Evolutionary conservation across 495 filamentous ascomycete species (phyloP).

Genomic region (Aeminium ludgeri): DNA sequence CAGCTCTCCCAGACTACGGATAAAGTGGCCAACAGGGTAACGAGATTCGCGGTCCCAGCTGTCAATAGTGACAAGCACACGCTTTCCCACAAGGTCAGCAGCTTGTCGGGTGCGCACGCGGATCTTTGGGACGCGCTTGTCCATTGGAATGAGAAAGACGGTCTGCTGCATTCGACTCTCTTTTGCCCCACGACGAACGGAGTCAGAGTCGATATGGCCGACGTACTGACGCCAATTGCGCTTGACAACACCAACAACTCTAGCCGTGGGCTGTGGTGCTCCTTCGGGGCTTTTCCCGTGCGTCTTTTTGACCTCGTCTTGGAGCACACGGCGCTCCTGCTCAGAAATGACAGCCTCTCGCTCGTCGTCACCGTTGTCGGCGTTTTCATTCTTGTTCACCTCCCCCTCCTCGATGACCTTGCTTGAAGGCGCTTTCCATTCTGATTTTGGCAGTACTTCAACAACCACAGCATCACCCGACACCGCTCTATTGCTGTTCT

Average conservation of each 20-base stretch:
- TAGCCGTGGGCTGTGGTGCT: constrained; percentile 74
- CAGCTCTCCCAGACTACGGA: constrained; percentile 78
- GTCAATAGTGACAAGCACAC: constrained; percentile 90
- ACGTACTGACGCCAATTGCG: constrained; percentile 97
- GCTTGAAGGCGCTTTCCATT: constrained; percentile 90
- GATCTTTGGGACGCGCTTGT: constrained; percentile 92
- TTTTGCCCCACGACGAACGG: constrained; percentile 50
- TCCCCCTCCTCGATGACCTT: constrained; percentile 93
- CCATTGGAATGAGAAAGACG: constrained; percentile 92
- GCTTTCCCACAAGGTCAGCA: constrained; percentile 68
- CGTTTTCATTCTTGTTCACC: constrained; percentile 82
- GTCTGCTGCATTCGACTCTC: constrained; percentile 72
- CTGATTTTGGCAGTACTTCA: constrained; percentile 77
- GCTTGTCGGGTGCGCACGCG: constrained; percentile 81
- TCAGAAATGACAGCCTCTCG: constrained; percentile 58
- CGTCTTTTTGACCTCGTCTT: constrained; percentile 75
- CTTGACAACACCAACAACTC: constrained; percentile 81
- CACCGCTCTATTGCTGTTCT: constrained; percentile 89
- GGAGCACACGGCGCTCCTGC: constrained; percentile 65
- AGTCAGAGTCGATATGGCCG: constrained; percentile 77
- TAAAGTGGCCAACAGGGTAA: constrained; percentile 85
- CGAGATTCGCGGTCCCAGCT: constrained; percentile 84
- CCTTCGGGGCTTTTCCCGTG: constrained; percentile 68
- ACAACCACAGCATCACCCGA: constrained; percentile 84
- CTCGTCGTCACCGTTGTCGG: constrained; percentile 54